A percentile compares a stretch with the other conserved stretches of the same genome.
phyloP scores from a whole-genome alignment of 805 yeast genomes.

The Wickerhamiella brachini region DNA sequence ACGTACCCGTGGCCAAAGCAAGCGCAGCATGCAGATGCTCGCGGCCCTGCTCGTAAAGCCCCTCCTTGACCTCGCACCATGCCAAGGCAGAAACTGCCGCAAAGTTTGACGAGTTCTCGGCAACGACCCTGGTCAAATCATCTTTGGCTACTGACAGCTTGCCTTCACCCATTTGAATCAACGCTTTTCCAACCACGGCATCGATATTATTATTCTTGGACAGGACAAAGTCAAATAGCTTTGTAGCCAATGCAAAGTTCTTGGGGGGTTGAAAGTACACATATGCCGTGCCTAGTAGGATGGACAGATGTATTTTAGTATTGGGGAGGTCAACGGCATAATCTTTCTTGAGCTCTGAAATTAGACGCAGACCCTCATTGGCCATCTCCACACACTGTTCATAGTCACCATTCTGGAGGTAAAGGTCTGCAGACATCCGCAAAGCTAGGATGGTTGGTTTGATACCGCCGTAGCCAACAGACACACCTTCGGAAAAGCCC shows the following conservation, averaged over 20 bases:
- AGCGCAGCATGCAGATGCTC: constrained; percentile 34
- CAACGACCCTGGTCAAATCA: constrained; percentile 38
- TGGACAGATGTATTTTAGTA: constrained; percentile 44
- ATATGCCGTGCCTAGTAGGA: constrained; percentile 60
- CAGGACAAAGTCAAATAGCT: constrained; percentile 52
- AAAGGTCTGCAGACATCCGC: constrained; percentile 49
- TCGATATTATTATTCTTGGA: constrained; percentile 32
- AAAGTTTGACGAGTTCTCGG: constrained; percentile 36
- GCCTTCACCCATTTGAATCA: constrained; percentile 56
- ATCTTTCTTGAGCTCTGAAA: constrained; percentile 26
- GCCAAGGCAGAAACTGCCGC: constrained; percentile 57
- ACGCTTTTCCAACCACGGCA: constrained; percentile 72
- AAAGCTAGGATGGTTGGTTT: constrained; percentile 41
- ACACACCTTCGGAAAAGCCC: constrained; percentile 38
- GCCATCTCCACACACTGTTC: constrained; percentile 47
- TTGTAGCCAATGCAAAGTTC: constrained; percentile 61
- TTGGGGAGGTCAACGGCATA: constrained; percentile 36
- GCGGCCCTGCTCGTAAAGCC: constrained; percentile 39
- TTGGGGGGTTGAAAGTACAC: constrained; percentile 86
- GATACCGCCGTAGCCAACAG: constrained; percentile 8
- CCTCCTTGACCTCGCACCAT: constrained; percentile 59
- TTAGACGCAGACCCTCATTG: constrained; percentile 43
- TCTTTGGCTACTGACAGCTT: constrained; percentile 40
- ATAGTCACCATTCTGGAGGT: constrained; percentile 48
- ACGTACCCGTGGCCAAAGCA: constrained; percentile 34